Percentiles rank a stretch among this genome's conserved stretches.
Conservation (phyloP, 2,329 filamentous ascomycete genomes). For the Alternaria metachromatica region DNA sequence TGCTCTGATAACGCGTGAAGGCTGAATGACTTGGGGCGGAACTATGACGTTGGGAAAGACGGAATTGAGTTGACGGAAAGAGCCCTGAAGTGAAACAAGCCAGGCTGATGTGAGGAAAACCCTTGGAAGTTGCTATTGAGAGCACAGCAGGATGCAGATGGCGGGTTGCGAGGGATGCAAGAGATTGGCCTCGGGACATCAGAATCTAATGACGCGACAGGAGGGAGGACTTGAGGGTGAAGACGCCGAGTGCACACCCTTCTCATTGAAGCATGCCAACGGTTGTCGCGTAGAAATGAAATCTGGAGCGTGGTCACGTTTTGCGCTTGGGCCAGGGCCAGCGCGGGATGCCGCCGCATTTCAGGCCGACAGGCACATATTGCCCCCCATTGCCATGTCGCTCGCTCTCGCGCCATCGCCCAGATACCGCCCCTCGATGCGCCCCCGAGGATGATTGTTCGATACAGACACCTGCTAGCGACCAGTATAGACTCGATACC, state of each 20-base stretch:
- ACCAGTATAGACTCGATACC: slow-evolving; percentile 46
- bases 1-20: slow-evolving; percentile 1
- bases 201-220: background rate
- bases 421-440: slow-evolving; percentile 34
- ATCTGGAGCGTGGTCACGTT: slow-evolving; percentile 24
- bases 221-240: background rate
- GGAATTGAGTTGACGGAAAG: slow-evolving; percentile 15
- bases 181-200: background rate
- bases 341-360: slow-evolving; percentile 17
- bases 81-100: slow-evolving; percentile 10
- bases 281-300: slow-evolving; percentile 16
- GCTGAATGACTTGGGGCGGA: background rate
- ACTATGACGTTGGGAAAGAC: slow-evolving; percentile 7
- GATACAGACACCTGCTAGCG: slow-evolving; percentile 46
- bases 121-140: slow-evolving; percentile 17
- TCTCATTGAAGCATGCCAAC: slow-evolving; percentile 6
- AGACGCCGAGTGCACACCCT: background rate
- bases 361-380: slow-evolving; percentile 18
- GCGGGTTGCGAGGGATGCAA: slow-evolving; percentile 12
- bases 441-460: slow-evolving; percentile 50
- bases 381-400: slow-evolving; percentile 21
- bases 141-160: slow-evolving; percentile 18
- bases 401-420: slow-evolving; percentile 26
- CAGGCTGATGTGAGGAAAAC: slow-evolving; percentile 30
- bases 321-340: slow-evolving; percentile 26